Evolutionary conservation across 1,139 yeast genomes (phyloP).

Genomic region (Scheffersomyces segobiensis): DNA sequence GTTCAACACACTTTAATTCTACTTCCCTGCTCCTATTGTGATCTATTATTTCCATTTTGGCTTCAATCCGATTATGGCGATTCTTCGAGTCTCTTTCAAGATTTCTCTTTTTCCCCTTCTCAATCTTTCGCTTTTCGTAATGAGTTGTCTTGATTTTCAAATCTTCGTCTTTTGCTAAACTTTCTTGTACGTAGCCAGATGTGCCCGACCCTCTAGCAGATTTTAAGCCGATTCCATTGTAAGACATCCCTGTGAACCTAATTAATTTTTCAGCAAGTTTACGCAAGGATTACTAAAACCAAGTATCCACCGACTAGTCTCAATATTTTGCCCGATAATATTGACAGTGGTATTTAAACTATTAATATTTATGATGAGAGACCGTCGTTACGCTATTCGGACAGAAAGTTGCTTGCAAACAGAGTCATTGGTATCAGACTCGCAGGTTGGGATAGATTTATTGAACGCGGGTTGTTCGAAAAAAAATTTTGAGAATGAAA

Average conservation of each 20-base stretch:
- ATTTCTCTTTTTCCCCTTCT: conserved; percentile 15
- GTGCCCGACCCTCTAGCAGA: conserved; percentile 75
- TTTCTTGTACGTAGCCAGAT: conserved; percentile 66
- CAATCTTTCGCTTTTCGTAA: conserved; percentile 16
- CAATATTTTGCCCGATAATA: too few relatives aligned
- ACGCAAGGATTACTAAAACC: not conserved
- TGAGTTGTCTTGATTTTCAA: conserved; percentile 30
- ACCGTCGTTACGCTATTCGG: too few relatives aligned
- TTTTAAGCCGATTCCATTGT: conserved; percentile 65
- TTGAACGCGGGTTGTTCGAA: too few relatives aligned
- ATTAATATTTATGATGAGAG: too few relatives aligned
- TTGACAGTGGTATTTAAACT: too few relatives aligned
- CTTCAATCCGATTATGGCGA: conserved; percentile 17
- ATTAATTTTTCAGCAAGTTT: not conserved
- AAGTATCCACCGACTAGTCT: too few relatives aligned
- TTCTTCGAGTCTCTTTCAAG: conserved; percentile 6
- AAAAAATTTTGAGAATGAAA: too few relatives aligned
- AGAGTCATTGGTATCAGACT: not conserved
- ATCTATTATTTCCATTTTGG: conserved; percentile 31
- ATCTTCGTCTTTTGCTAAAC: conserved; percentile 30
- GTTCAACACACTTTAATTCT: conserved; percentile 56
- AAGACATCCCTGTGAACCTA: conserved; percentile 46
- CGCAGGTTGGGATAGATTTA: too few relatives aligned
- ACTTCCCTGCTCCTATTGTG: conserved; percentile 52
- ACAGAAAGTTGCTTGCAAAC: not conserved